Evolutionary conservation across 805 yeast genomes (phyloP), one percentile per base, ranked within the genome.

Genomic region (Nakazawaea ernobii): DNA sequence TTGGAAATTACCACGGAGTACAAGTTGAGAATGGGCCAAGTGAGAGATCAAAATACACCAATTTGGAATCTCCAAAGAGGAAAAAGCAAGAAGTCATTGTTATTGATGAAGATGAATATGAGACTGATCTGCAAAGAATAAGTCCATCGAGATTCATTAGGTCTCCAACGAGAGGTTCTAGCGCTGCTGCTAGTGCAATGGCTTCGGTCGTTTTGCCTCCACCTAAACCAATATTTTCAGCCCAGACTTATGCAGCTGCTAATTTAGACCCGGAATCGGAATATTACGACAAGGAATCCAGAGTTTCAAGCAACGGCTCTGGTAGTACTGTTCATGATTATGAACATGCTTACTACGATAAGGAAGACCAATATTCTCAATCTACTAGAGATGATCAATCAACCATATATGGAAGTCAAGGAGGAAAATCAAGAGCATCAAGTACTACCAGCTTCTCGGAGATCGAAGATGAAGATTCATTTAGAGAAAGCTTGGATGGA

Each of bases 51-150:
- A 77, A 74, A 43, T 84, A 75, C 56, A 83, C 94, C 2, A 68
- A 78, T 46, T 65, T 79, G 54, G 91, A 86, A 61, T 82, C 95
- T 0, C 94, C 95, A 32, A 75, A 71, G 48, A 76, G 90, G 59
- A 73, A 73, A 37, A 69, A 67, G 35, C 75, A 73, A 35, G 70
- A 71, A 4, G 71, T 82, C 6, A 67, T 81, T 4, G 63, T 75
- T 11, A 71, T 82, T 42, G 67, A 71, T 28, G 70, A 70, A 46
- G 69, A 70, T 44, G 66, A 62, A 13, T 66, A 61, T 15, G 70
- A 70, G 40, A 65, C 63, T 35, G 69, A 65, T 14, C 59, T 55
- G 8, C 57, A 53, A 32, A 67, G 62, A 13, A 56, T 59, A 29
- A 62, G 52, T 15, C 57, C 59, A 9, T 35, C 52, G 8, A 52